phyloP scores from a whole-genome alignment of 257 asterid genomes.

The Osmanthus fragrans region DNA sequence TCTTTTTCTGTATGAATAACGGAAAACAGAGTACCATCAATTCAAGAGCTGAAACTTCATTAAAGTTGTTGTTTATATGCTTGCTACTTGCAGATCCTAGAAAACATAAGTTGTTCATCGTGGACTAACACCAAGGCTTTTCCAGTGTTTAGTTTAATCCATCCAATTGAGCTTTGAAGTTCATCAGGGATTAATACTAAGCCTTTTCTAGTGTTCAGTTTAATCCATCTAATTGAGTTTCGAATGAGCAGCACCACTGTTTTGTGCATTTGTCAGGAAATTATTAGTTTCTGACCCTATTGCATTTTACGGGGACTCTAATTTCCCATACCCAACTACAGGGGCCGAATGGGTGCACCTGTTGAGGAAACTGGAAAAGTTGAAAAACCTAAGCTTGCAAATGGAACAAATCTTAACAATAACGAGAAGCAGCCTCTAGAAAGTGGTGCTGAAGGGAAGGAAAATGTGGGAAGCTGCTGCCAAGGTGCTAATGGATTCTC shows the following conservation, averaged over 20 bases:
- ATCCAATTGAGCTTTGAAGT: neutral
- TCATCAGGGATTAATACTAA: neutral
- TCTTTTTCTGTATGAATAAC: neutral
- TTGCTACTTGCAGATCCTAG: neutral
- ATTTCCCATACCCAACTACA: conserved; percentile 31
- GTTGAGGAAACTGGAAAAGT: conserved; percentile 45
- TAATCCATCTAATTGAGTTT: neutral
- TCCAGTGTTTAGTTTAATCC: neutral
- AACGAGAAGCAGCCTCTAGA: conserved; percentile 49
- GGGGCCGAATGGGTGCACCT: conserved; percentile 85
- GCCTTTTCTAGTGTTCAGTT: neutral
- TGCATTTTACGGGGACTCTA: neutral
- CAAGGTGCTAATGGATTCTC: conserved; percentile 79
- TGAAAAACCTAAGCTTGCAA: conserved; percentile 47
- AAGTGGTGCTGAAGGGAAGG: conserved; percentile 29
- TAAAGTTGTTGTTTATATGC: neutral
- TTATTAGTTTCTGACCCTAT: neutral
- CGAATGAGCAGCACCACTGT: neutral
- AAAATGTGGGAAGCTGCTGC: conserved; percentile 66
- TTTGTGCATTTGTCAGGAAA: neutral
- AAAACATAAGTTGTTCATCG: neutral
- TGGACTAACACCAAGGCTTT: neutral
- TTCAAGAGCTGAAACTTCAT: neutral
- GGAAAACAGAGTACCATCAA: neutral
- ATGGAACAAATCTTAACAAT: conserved; percentile 39